Evolutionary conservation across 2,329 filamentous ascomycete species (phyloP).

Genomic region (Aureobasidium zeae): DNA sequence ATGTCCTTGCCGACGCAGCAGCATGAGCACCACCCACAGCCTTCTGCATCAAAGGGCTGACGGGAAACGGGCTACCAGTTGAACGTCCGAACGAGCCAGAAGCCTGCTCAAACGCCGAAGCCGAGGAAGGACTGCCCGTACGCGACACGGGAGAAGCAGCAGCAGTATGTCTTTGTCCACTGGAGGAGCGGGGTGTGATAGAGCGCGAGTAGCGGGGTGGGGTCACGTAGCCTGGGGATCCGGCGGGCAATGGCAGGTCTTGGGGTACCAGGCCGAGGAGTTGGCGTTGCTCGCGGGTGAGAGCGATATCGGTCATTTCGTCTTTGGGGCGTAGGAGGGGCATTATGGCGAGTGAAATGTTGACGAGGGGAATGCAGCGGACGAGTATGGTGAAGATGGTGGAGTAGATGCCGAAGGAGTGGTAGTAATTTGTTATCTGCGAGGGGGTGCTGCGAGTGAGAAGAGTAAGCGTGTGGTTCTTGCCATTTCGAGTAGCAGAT

Average conservation of each 20-base stretch:
- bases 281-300: slow-evolving; percentile 79
- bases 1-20: slow-evolving; percentile 52
- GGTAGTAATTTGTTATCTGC: slow-evolving; percentile 1
- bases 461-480: slow-evolving; percentile 12
- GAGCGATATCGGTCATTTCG: slow-evolving; percentile 75
- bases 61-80: slow-evolving; percentile 19
- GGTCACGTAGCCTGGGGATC: slow-evolving; percentile 62
- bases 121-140: slow-evolving; percentile 22
- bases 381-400: slow-evolving; percentile 38
- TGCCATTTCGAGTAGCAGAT: not conserved
- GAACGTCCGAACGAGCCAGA: slow-evolving; percentile 7
- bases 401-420: slow-evolving; percentile 27
- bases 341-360: slow-evolving; percentile 60
- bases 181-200: slow-evolving; percentile 52
- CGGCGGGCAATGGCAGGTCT: slow-evolving; percentile 52
- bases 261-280: slow-evolving; percentile 71
- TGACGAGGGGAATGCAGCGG: slow-evolving; percentile 48
- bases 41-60: slow-evolving; percentile 58
- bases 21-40: slow-evolving; percentile 43
- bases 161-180: slow-evolving; percentile 13
- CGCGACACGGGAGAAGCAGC: slow-evolving; percentile 30
- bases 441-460: slow-evolving; percentile 29
- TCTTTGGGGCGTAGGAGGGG: slow-evolving; percentile 67
- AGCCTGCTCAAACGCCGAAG: slow-evolving; percentile 16
- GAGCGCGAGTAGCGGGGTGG: slow-evolving; percentile 80